Evolutionary conservation across 2,329 filamentous ascomycete species (phyloP), one percentile per base, ranked within the genome.

Genomic region (Stemphylium lycopersici): DNA sequence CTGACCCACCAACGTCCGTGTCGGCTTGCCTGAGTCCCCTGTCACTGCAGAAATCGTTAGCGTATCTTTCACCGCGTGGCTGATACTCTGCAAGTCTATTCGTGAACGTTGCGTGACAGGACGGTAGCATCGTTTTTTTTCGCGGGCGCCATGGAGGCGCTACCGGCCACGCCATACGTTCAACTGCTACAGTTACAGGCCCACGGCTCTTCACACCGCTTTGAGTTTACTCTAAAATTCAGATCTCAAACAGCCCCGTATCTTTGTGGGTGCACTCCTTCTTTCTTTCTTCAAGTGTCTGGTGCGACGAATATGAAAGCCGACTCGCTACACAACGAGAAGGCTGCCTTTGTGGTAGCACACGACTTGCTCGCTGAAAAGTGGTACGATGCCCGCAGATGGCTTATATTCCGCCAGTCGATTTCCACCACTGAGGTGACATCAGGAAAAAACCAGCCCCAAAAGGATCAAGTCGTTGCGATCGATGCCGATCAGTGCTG

Each of bases 1-100:
- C 58, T 51, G 48, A 68, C 55, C 62, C 58, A 63, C 51, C 61
- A 71, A 71, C 66, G 64, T 67, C 65, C 70, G 68, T 65, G 59
- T 70, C 63, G 48, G 64, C 60, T 67, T 62, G 67, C 65, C 53
- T 55, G 39, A 29, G 24, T 51, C 45, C 62, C 62, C 53, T 64
- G 63, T 65, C 58, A 54, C 24, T 43, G 46, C 60, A 34, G 48
- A 58, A 44, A 54, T 55, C 58, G 53, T 50, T 63, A 65, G 58
- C 59, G 61, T 44, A 43, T 33, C 48, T 59, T 57, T 56, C 60
- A 61, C 59, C 48, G 42, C 44, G 52, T 66, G 62, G 63, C 61
- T 63, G 54, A 58, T 48, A 46, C 42, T 53, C 50, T 45, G 52
- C 24, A 56, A 56, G 38, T 39, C 59, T 48, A 60, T 66, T 67